These are phyloP conservation scores for Arxiozyma heterogenica DNA, from an alignment of 1,139 yeast genomes.

Conservation along the genomic window DNA sequence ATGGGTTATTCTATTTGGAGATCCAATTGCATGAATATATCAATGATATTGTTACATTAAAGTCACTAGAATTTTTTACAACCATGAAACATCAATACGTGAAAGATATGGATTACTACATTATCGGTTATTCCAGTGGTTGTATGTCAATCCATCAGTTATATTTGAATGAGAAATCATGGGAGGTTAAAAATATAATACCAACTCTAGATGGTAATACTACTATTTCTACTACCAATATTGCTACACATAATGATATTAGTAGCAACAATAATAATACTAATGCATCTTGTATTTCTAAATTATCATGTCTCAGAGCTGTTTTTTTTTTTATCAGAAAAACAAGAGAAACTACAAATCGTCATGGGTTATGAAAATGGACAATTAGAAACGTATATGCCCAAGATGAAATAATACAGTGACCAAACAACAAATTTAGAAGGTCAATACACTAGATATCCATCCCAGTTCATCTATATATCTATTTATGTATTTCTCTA, in stretches of 20 bases:
- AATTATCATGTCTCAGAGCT: background rate
- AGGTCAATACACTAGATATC: too few relatives aligned
- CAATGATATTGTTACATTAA: conserved; percentile 1
- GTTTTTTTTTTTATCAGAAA: background rate
- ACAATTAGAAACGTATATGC: background rate
- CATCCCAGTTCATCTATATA: background rate
- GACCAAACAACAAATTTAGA: too few relatives aligned
- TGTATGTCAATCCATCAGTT: conserved; percentile 26
- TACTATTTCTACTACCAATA: background rate
- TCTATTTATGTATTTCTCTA: too few relatives aligned
- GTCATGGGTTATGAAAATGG: background rate
- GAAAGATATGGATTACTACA: conserved; percentile 31
- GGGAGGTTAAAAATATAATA: background rate
- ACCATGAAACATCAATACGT: conserved; percentile 31
- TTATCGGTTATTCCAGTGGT: conserved; percentile 32
- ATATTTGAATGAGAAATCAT: background rate
- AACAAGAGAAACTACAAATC: background rate
- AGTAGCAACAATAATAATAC: too few relatives aligned
- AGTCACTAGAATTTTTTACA: background rate
- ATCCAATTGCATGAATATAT: conserved; percentile 6
- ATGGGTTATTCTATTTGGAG: background rate
- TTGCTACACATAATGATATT: background rate
- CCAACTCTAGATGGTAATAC: background rate
- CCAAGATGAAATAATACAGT: background rate
- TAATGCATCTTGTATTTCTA: background rate